Evolutionary conservation across 2,329 filamentous ascomycete genomes (phyloP).

Genomic region (Sclerotinia minor): DNA sequence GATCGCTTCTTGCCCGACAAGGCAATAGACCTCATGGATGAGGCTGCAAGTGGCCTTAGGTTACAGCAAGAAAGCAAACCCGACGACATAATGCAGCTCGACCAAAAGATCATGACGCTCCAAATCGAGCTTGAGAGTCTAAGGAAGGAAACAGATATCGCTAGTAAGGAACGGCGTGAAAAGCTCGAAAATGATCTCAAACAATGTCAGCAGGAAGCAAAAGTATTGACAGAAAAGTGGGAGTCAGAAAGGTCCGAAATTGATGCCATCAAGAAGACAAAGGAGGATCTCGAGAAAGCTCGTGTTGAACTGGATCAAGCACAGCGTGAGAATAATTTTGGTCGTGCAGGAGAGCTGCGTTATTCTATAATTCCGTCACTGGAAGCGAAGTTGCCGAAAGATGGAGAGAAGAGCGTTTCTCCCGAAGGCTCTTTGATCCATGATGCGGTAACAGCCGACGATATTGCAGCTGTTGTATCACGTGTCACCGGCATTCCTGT

Average conservation of each 20-base stretch:
- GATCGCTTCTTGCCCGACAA: constrained; percentile 96
- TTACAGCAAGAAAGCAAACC: constrained; percentile 97
- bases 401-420: constrained; percentile 51
- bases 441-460: constrained; percentile 91
- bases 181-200: constrained; percentile 79
- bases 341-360: constrained; percentile 81
- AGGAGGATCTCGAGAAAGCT: constrained; percentile 85
- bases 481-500: constrained; percentile 81
- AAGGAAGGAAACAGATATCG: constrained; percentile 88
- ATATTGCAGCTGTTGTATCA: constrained; percentile 90
- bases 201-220: constrained; percentile 72
- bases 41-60: constrained; percentile 85
- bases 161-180: constrained; percentile 82
- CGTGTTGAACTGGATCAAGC: constrained; percentile 83
- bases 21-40: constrained; percentile 94
- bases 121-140: constrained; percentile 95
- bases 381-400: constrained; percentile 76
- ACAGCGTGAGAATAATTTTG: constrained; percentile 81
- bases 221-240: constrained; percentile 78
- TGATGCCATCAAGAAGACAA: constrained; percentile 80
- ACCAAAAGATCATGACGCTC: constrained; percentile 94
- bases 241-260: constrained; percentile 86
- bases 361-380: constrained; percentile 84
- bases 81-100: constrained; percentile 86
- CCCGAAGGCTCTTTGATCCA: constrained; percentile 66